Evolutionary conservation across 345 rosid species (phyloP).

Genomic region (Tarenaya hassleriana): DNA sequence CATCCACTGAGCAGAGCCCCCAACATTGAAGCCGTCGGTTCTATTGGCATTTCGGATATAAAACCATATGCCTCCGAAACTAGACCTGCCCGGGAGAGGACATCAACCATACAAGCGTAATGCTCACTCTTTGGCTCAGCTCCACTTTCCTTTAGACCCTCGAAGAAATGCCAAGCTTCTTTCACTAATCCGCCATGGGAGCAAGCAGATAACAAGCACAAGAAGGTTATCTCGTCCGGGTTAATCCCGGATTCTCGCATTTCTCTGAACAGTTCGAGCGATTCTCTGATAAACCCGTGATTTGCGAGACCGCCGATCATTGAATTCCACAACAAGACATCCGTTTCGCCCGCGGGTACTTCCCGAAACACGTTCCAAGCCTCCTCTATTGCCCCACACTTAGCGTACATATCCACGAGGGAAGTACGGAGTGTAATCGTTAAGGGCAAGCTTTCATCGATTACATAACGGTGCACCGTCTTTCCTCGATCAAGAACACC

Average conservation of each 20-base stretch:
- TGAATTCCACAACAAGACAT: slow-evolving; percentile 81
- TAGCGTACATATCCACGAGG: slow-evolving; percentile 85
- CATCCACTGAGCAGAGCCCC: slow-evolving; percentile 78
- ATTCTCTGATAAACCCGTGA: slow-evolving; percentile 57
- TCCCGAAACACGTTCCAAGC: slow-evolving; percentile 51
- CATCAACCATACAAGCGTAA: slow-evolving; percentile 85
- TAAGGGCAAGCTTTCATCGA: slow-evolving; percentile 39
- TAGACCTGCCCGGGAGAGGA: slow-evolving; percentile 63
- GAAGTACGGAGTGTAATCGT: slow-evolving; percentile 60
- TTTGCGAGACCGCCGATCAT: slow-evolving; percentile 83
- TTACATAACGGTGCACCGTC: slow-evolving; percentile 45
- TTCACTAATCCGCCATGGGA: slow-evolving; percentile 73
- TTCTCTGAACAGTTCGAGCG: slow-evolving; percentile 50
- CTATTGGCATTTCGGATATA: slow-evolving; percentile 42
- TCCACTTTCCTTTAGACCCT: slow-evolving; percentile 35
- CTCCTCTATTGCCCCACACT: slow-evolving; percentile 72
- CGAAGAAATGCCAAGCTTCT: slow-evolving; percentile 62
- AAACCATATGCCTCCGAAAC: slow-evolving; percentile 56
- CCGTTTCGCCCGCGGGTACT: slow-evolving; percentile 28
- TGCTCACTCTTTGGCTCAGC: slow-evolving; percentile 61
- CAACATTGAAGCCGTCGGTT: slow-evolving; percentile 62
- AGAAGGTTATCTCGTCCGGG: slow-evolving; percentile 71
- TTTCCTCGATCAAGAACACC: slow-evolving; percentile 69
- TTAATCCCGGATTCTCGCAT: slow-evolving; percentile 46
- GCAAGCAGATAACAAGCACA: slow-evolving; percentile 75